Percentiles rank a stretch among this genome's conserved stretches.
phyloP scores from a whole-genome alignment of 768 basidiomycete species.

The Lyophyllum atratum region DNA sequence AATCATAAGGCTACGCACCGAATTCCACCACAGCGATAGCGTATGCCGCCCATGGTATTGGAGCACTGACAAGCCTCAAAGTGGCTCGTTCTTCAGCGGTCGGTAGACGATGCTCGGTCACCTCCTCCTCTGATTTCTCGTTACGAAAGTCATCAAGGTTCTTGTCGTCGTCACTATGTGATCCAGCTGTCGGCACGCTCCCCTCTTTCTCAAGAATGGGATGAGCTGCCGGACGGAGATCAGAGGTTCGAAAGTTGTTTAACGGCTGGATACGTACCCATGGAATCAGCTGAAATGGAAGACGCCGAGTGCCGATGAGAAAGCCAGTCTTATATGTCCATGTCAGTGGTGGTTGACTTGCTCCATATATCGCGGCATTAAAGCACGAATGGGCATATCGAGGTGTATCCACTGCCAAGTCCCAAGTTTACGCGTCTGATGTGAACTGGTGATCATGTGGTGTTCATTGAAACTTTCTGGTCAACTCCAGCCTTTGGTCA shows the following conservation, averaged over 20 bases:
- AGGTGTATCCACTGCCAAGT: too few species aligned
- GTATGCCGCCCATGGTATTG: conserved; percentile 16
- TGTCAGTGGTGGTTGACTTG: too few species aligned
- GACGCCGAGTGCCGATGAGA: too few species aligned
- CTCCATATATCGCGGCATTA: too few species aligned
- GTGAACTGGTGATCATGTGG: too few species aligned
- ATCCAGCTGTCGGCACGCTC: neutral
- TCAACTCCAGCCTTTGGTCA: too few species aligned
- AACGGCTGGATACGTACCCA: neutral
- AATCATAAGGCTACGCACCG: conserved; percentile 4
- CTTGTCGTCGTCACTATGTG: neutral
- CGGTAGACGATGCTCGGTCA: conserved; percentile 5
- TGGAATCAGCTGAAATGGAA: too few species aligned
- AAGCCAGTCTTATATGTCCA: too few species aligned
- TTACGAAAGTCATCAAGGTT: neutral
- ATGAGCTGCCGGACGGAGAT: neutral
- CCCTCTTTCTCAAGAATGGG: neutral
- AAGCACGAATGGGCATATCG: too few species aligned
- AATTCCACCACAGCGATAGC: conserved; percentile 17
- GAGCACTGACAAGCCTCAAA: conserved; percentile 16
- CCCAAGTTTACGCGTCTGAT: too few species aligned
- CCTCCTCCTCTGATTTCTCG: too few species aligned
- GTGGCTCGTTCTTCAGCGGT: conserved; percentile 16
- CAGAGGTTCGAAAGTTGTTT: neutral
- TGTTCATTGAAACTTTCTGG: too few species aligned